These are phyloP conservation scores for Vinca minor DNA, from an alignment of 257 asterid genomes.

Conservation along the genomic window DNA sequence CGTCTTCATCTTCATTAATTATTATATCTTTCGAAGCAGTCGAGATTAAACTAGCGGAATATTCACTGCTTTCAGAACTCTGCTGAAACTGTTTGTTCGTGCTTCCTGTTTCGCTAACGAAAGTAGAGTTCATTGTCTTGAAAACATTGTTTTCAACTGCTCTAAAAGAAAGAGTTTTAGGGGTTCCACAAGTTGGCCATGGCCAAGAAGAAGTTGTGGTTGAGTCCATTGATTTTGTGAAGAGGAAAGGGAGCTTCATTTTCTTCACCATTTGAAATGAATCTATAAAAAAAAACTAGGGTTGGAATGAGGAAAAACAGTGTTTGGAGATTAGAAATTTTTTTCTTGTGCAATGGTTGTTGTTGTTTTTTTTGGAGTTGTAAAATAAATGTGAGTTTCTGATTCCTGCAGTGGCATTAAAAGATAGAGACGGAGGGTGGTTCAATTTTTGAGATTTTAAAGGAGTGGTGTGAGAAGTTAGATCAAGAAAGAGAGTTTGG, in stretches of 20 bases:
- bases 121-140: conserved; percentile 32
- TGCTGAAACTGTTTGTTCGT: no score
- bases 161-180: conserved; percentile 59
- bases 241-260: conserved; percentile 50
- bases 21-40: no score
- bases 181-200: conserved; percentile 46
- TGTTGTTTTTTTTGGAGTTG: no score
- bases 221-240: no score
- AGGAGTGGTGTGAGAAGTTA: conserved; percentile 11
- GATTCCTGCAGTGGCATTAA: conserved; percentile 21
- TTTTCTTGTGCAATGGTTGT: no score
- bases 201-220: conserved; percentile 28
- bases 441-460: conserved; percentile 25
- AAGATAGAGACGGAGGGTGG: conserved; percentile 13
- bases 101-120: no score
- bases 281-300: not conserved
- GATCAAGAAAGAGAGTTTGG: no score
- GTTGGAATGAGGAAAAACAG: no score
- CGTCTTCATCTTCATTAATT: no score
- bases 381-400: conserved; percentile 8
- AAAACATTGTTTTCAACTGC: conserved; percentile 14
- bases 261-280: conserved; percentile 15
- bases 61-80: no score
- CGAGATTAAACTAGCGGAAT: no score
- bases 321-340: no score